Base-by-base conservation (phyloP, 768 basidiomycete species). In the Serendipita indica region DNA sequence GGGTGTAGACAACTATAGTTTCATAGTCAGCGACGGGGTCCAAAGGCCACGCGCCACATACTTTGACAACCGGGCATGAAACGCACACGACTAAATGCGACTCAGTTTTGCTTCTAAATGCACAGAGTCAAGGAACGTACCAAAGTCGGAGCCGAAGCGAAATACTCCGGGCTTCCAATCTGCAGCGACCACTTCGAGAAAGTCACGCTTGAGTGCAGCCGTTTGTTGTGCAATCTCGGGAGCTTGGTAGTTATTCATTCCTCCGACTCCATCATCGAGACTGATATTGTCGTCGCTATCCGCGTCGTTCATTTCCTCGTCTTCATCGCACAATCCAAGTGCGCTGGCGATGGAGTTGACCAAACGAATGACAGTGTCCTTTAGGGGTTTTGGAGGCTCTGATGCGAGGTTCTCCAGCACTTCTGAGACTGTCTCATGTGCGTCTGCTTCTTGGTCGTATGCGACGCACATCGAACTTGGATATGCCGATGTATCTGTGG, bases 401-500 rank as follows among this genome's bases (percentile, higher is more conserved):
- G 72, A 70, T 0, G 77, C 66, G 20, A 83, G 67, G 25, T 69
- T 70, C 60, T 77, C 75, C 18, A 82, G 63, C 13, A 78, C 71
- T 6, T 66, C 62, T 57, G 72, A 66, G 14, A 83, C 60, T 14
- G 70, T 67, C 0, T 70, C 58, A 0, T 75, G 70, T 5, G 79
- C 63, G 32, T 74, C 73, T 2, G 66, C 65, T 58, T 79, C 77
- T 34, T 74, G 72, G 13, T 77, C 73, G 61, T 79, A 82, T 56
- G 79, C 74, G 63, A 84, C 77, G 58, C 77, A 75, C 0, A 74
- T 72, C 60, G 70, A 72, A 27, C 69, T 69, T 0, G 84, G 84
- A 65, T 86, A 86, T 57, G 81, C 79, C 7, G 83, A 80, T 1
- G 82, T 78, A 63, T 84, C 82, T 82, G 61, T 18, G 39, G 54